phyloP scores from a whole-genome alignment of 2,329 filamentous ascomycete genomes.

The Fusarium sarcochroum region DNA sequence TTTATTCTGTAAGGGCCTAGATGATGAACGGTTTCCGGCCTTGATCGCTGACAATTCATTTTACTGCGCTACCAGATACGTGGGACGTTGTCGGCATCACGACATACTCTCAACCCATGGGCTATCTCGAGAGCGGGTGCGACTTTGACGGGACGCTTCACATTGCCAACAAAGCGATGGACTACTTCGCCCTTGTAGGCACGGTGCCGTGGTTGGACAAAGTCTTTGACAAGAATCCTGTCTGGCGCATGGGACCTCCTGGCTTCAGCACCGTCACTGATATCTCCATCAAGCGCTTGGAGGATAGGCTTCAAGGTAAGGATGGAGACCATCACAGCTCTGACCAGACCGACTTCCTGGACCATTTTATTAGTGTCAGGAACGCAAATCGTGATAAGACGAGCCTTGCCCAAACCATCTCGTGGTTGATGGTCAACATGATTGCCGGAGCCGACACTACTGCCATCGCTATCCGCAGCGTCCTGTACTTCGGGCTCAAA shows the following conservation, averaged over 20 bases:
- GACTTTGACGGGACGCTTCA: neutral
- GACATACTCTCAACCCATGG: neutral
- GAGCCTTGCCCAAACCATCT: conserved; percentile 54
- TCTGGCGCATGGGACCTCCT: conserved; percentile 53
- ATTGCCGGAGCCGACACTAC: conserved; percentile 47
- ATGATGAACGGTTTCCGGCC: no score
- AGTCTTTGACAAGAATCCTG: no score
- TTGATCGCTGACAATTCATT: no score
- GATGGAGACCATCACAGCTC: conserved; percentile 48
- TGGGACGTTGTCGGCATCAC: neutral
- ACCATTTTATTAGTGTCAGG: conserved; percentile 59
- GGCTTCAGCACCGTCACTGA: conserved; percentile 49
- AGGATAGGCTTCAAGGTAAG: conserved; percentile 47
- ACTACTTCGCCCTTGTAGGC: neutral
- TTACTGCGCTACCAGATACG: no score
- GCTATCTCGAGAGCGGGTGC: neutral
- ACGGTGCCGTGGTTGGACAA: neutral
- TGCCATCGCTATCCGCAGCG: conserved; percentile 44
- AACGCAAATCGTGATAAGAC: conserved; percentile 52
- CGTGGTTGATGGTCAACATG: conserved; percentile 53
- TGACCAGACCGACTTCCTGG: conserved; percentile 54
- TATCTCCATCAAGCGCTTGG: conserved; percentile 49
- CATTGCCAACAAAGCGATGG: neutral
- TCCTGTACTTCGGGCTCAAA: conserved; percentile 44
- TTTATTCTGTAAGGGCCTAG: no score